These are phyloP conservation scores for Rhizopogon vesiculosus DNA, from an alignment of 768 basidiomycete species.

Conservation along the genomic window DNA sequence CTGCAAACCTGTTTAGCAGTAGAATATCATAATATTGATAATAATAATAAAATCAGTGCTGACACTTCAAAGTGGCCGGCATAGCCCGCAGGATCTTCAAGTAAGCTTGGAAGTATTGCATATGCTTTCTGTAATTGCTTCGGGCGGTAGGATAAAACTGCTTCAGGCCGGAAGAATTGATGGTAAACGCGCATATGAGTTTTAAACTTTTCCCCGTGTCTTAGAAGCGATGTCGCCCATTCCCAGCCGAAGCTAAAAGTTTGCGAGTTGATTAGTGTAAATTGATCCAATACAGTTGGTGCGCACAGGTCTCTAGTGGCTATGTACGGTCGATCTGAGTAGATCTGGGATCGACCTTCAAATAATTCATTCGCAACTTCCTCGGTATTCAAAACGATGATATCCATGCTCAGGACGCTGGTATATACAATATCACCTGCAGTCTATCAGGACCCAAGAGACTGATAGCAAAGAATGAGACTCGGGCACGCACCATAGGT, in stretches of 20 bases:
- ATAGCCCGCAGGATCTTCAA: not conserved
- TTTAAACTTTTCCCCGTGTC: not conserved
- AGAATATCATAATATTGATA: not conserved
- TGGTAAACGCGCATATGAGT: not conserved
- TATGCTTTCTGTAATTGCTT: conserved; percentile 1
- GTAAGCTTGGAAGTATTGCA: not conserved
- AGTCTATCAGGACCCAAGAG: no score
- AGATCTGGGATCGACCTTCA: no score
- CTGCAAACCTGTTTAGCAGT: not conserved
- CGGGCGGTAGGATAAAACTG: not conserved
- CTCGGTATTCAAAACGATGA: no score
- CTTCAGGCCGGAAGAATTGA: not conserved
- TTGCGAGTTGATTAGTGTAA: no score
- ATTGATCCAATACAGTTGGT: no score
- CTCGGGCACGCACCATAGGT: no score
- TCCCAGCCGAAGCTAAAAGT: conserved; percentile 14
- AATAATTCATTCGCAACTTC: no score
- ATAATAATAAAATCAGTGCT: not conserved
- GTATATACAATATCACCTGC: no score
- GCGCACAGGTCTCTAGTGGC: no score
- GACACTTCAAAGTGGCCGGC: conserved; percentile 13
- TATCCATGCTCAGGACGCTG: no score
- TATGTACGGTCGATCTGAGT: no score
- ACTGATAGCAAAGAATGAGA: no score
- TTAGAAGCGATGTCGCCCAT: conserved; percentile 8